Conservation (phyloP, 371 early-diverging fungal species). For the Umbelopsis sp. region DNA sequence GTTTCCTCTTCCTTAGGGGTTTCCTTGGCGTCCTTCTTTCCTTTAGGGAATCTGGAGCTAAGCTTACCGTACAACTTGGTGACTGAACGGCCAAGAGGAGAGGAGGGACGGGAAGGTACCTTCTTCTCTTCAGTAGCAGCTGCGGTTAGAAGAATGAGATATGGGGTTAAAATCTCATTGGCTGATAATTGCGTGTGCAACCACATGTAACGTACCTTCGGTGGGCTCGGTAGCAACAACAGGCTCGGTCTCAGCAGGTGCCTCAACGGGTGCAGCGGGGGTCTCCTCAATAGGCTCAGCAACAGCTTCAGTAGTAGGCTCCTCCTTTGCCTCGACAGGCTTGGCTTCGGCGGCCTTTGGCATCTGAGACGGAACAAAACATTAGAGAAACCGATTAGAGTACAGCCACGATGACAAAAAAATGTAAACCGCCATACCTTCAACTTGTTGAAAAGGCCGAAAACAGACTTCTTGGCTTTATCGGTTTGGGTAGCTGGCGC, state of each 20-base stretch:
- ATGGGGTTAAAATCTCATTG: constrained; percentile 9
- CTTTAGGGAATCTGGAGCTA: constrained; percentile 35
- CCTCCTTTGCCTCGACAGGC: constrained; percentile 14
- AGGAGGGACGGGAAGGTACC: constrained; percentile 31
- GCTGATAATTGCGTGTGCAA: constrained; percentile 21
- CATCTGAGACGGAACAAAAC: not conserved
- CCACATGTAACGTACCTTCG: constrained; percentile 15
- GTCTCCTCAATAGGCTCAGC: constrained; percentile 14
- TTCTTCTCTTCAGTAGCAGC: constrained; percentile 29
- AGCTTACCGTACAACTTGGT: constrained; percentile 43
- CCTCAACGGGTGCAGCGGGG: constrained; percentile 3
- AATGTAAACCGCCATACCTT: not conserved
- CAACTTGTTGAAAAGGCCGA: constrained; percentile 11
- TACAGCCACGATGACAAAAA: too few relatives aligned
- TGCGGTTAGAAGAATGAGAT: constrained; percentile 26
- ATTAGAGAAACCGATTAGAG: not conserved
- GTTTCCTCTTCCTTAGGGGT: constrained; percentile 20
- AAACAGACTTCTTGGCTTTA: constrained; percentile 17
- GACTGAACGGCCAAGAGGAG: constrained; percentile 47
- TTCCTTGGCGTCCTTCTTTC: constrained; percentile 30
- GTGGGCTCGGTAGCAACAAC: not conserved
- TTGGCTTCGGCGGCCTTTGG: constrained; percentile 7
- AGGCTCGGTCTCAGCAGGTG: constrained; percentile 22
- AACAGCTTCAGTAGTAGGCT: constrained; percentile 18
- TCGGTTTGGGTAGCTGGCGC: constrained; percentile 1